Conservation (phyloP, 495 filamentous ascomycete genomes). For the Recurvomyces mirabilis region DNA sequence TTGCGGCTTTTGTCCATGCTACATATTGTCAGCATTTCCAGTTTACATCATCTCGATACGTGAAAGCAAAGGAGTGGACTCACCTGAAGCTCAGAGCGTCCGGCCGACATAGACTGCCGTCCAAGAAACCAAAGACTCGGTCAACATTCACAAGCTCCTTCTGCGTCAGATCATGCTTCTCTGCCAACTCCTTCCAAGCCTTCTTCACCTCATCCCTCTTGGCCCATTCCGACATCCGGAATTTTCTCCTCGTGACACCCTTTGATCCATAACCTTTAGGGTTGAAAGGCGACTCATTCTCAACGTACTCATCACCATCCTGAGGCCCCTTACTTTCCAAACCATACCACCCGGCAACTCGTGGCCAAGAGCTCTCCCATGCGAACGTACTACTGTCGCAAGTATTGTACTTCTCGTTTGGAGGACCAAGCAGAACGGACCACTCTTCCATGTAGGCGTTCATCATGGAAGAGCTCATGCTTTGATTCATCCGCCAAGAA, state of each 20-base stretch:
- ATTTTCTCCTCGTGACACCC: slow-evolving; percentile 27
- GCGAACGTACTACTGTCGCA: slow-evolving; percentile 36
- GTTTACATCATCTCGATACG: not conserved
- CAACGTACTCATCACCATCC: slow-evolving; percentile 19
- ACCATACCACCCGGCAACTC: slow-evolving; percentile 36
- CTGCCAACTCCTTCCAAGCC: slow-evolving; percentile 33
- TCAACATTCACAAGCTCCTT: slow-evolving; percentile 27
- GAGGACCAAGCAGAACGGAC: slow-evolving; percentile 31
- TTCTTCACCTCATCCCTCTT: slow-evolving; percentile 34
- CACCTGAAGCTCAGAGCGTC: slow-evolving; percentile 21
- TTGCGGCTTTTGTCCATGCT: slow-evolving; percentile 34
- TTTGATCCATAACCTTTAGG: slow-evolving; percentile 19
- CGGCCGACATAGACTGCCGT: slow-evolving; percentile 21
- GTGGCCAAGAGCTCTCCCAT: slow-evolving; percentile 39
- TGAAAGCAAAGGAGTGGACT: not conserved
- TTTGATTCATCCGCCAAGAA: slow-evolving; percentile 34
- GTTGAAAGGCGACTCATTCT: slow-evolving; percentile 13
- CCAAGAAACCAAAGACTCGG: slow-evolving; percentile 29
- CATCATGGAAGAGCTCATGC: slow-evolving; percentile 32
- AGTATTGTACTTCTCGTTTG: slow-evolving; percentile 29
- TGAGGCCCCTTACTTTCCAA: slow-evolving; percentile 25
- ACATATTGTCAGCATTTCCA: not conserved
- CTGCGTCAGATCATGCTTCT: slow-evolving; percentile 20
- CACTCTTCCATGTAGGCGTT: slow-evolving; percentile 43
- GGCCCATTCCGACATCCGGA: slow-evolving; percentile 37